Base-by-base conservation (phyloP, 2,329 filamentous ascomycete genomes). In the Aspergillus aculeatinus region DNA sequence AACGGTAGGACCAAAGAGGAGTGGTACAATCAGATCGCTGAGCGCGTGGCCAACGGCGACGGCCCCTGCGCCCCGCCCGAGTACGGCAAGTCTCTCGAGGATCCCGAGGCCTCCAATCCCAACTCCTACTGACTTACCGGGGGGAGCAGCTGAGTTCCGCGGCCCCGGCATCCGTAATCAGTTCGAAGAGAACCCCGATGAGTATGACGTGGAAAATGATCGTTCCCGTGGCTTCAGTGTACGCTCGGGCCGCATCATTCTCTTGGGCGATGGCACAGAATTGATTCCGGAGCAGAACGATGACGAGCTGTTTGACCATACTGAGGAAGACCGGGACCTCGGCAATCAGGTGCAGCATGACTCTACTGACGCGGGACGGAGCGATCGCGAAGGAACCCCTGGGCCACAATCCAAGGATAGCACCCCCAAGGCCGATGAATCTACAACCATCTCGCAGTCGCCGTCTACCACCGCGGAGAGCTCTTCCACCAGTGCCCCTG, bases 21-120 rank as follows among this genome's bases (percentile, higher is more conserved):
- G 81, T 99, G 95, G 95, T 99, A 99, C 78, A 91, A 97, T 73
- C 89, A 93, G 81, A 90, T 99, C 77, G 92, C 89, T 72, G 92
- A 90, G 81, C 87, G 95, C 75, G 95, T 99, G 78, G 91, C 93
- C 70, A 93, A 94, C 76, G 95, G 94, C 79, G 95, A 99, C 80
- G 95, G 95, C 72, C 95, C 95, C 76, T 98, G 94, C 83, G 95
- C 95, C 77, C 95, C 95, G 80, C 95, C 94, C 74, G 95, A 99
- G 88, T 99, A 98, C 83, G 95, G 95, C 93, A 94, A 89, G 92
- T 87, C 81, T 81, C 76, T 75, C 76, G 80, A 79, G 77, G 74
- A 69, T 71, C 68, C 72, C 72, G 67, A 66, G 67, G 71, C 67
- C 67, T 71, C 73, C 72, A 73, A 72, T 66, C 70, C 73, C 73